Evolutionary conservation across 768 basidiomycete genomes (phyloP).

Genomic region (Rhodotorula paludigena): DNA sequence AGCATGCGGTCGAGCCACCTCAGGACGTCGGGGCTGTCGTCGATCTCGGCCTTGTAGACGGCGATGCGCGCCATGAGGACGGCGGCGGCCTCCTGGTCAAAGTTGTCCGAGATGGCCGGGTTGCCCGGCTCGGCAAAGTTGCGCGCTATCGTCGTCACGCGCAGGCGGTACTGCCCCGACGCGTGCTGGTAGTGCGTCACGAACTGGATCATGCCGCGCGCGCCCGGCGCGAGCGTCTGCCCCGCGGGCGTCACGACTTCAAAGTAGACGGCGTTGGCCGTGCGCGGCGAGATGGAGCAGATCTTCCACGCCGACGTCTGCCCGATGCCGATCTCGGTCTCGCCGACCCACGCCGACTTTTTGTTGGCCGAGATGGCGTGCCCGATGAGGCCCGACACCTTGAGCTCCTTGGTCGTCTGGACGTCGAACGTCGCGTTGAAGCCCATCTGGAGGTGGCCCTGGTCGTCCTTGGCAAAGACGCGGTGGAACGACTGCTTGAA

Average conservation of each 20-base stretch:
- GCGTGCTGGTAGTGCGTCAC: conserved; percentile 98
- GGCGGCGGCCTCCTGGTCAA: conserved; percentile 96
- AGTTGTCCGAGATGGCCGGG: conserved; percentile 82
- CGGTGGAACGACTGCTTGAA: conserved; percentile 98
- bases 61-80: conserved; percentile 98
- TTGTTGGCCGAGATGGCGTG: conserved; percentile 97
- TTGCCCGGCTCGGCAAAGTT: conserved; percentile 98
- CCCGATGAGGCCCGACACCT: conserved; percentile 94
- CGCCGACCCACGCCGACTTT: conserved; percentile 92
- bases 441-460: conserved; percentile 90
- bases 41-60: conserved; percentile 98
- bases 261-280: conserved; percentile 88
- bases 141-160: conserved; percentile 96
- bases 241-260: conserved; percentile 97
- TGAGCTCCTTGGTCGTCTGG: conserved; percentile 96
- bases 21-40: conserved; percentile 92
- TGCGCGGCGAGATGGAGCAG: conserved; percentile 79
- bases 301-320: conserved; percentile 98
- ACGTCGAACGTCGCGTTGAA: conserved; percentile 99
- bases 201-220: conserved; percentile 90
- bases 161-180: conserved; percentile 85
- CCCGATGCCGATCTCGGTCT: conserved; percentile 98
- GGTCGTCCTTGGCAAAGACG: conserved; percentile 84
- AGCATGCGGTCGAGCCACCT: conserved; percentile 98
- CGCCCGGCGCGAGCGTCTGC: conserved; percentile 76